Evolutionary conservation across 1,284 basidiomycete genomes (phyloP), one percentile per base, ranked within the genome.

Genomic region (Leccinum pachyderme): DNA sequence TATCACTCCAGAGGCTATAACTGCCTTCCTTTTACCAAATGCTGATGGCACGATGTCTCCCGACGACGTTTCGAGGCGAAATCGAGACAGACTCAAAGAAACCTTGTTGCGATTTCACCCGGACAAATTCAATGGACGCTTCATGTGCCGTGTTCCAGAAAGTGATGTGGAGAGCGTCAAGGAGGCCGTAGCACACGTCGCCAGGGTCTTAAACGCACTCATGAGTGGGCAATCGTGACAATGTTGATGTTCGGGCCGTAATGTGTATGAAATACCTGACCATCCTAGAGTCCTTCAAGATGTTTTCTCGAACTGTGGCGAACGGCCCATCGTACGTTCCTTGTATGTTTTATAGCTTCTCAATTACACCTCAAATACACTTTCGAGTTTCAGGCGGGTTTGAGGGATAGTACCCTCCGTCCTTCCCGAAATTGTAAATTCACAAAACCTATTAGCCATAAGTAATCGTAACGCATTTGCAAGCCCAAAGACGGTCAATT

Each of bases 21-120:
- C 82, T 2, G 63, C 75, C 2, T 93, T 93, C 69, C 72, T 93
- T 47, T 67, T 83, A 43, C 78, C 74, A 43, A 66, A 61, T 24
- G 33, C 51, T 31, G 49, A 48, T n/a, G 59, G 48, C n/a, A 32
- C 47, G 24, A 52, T 49, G 7, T 29, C 50, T 18, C 58, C 60
- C 7, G 61, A 54, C 27, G 71, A 71, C 11, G 32, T 47, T 5
- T 66, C 63, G 29, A 77, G 72, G 62, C 77, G 74, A 61, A 72
- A 72, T 39, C 86, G 82, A 64, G 87, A 88, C 41, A 82, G 79
- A 52, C 67, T 93, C 37, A 76, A 87, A 58, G 88, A 91, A 66
- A 81, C 87, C 0, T 80, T 93, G 65, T 69, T 92, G 32, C 80
- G 87, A 12, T 94, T 90, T 68, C 92, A 94, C 67, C 91, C 92